These are phyloP conservation scores for Alternaria ventricosa DNA, from an alignment of 2,329 filamentous ascomycete species.

Conservation along the genomic window DNA sequence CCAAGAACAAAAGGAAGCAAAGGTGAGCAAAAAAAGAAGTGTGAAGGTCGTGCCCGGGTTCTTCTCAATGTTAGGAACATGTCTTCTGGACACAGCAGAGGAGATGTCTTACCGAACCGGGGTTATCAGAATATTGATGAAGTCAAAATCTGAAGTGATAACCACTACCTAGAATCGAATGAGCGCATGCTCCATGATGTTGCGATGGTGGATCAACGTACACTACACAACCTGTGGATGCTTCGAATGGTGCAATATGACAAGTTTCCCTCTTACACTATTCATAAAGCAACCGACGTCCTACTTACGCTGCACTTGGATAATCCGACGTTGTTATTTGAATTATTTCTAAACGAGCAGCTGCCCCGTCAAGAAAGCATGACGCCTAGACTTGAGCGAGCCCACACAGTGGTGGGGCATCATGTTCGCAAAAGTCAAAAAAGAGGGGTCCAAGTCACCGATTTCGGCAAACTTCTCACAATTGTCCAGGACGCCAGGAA, in stretches of 20 bases:
- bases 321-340: neutral
- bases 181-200: constrained; percentile 3
- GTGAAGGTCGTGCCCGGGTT: constrained; percentile 22
- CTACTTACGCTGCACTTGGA: too few relatives aligned
- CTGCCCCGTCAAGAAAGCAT: constrained; percentile 5
- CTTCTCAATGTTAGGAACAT: constrained; percentile 10
- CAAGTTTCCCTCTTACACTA: fast-evolving
- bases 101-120: constrained; percentile 24
- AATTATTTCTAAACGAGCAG: neutral
- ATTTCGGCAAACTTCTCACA: neutral
- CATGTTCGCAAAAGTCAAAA: neutral
- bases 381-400: constrained; percentile 10
- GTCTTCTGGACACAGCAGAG: neutral
- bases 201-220: neutral
- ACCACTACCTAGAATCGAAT: constrained; percentile 30
- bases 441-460: constrained; percentile 1
- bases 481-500: neutral
- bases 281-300: neutral
- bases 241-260: constrained; percentile 12
- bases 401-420: constrained; percentile 6
- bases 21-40: neutral
- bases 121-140: constrained; percentile 29
- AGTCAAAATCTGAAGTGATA: constrained; percentile 37
- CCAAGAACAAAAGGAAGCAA: neutral
- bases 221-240: constrained; percentile 25